These are phyloP conservation scores for Licmophora abbreviata DNA, from an alignment of 108 stramenopile genomes.

Conservation along the genomic window DNA sequence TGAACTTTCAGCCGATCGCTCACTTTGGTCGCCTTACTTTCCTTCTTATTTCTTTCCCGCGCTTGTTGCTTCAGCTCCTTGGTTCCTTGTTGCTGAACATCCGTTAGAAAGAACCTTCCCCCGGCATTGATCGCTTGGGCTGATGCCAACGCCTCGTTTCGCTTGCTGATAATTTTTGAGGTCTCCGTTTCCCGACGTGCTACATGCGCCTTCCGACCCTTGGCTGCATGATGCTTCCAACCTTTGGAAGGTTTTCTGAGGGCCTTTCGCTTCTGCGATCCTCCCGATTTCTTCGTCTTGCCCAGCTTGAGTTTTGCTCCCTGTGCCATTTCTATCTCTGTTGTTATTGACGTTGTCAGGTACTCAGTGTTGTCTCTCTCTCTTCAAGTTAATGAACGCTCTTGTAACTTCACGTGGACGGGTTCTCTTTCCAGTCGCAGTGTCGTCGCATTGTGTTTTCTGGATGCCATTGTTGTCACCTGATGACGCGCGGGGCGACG, in stretches of 20 bases:
- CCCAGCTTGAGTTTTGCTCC: constrained; percentile 32
- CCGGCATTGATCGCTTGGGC: constrained; percentile 62
- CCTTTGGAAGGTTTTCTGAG: constrained; percentile 21
- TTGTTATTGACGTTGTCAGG: too few relatives aligned
- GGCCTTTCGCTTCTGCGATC: constrained; percentile 25
- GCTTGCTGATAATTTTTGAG: constrained; percentile 68
- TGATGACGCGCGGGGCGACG: too few relatives aligned
- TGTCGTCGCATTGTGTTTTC: too few relatives aligned
- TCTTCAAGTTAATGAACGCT: too few relatives aligned
- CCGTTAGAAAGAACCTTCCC: constrained; percentile 53
- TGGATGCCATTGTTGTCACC: too few relatives aligned
- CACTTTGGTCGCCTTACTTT: constrained; percentile 55
- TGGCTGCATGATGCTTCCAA: constrained; percentile 37
- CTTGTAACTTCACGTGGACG: too few relatives aligned
- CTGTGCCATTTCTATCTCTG: constrained; percentile 35
- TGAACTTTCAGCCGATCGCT: constrained; percentile 48
- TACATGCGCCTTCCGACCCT: constrained; percentile 37
- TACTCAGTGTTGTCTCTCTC: too few relatives aligned
- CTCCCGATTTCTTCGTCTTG: constrained; percentile 24
- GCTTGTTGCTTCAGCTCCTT: constrained; percentile 38
- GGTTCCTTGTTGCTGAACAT: constrained; percentile 58
- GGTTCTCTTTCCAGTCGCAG: too few relatives aligned
- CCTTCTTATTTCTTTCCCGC: constrained; percentile 49
- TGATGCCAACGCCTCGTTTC: constrained; percentile 69
- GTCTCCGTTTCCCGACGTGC: constrained; percentile 37